Conservation (phyloP, 1,284 basidiomycete genomes). For the Baeospora myosura region DNA sequence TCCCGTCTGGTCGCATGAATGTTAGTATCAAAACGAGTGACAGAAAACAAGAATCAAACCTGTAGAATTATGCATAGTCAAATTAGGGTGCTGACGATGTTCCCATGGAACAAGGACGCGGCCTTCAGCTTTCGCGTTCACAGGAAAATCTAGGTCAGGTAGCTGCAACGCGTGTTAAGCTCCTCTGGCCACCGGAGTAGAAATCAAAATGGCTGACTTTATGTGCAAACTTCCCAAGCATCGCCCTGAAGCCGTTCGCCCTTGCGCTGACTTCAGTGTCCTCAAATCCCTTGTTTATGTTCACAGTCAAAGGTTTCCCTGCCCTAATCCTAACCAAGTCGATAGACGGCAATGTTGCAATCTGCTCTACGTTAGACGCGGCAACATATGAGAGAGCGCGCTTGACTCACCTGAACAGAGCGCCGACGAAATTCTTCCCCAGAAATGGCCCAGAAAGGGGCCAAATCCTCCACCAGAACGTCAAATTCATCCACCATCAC, state of each 20-base stretch:
- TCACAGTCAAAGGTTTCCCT: conserved; percentile 58
- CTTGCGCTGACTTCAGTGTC: conserved; percentile 70
- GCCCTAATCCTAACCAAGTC: conserved; percentile 72
- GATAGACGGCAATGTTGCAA: conserved; percentile 75
- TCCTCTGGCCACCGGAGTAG: too few species aligned
- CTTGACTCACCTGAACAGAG: conserved; percentile 52
- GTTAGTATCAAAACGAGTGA: conserved; percentile 7
- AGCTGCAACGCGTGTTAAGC: conserved; percentile 38
- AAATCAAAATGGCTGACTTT: conserved; percentile 35
- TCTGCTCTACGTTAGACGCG: conserved; percentile 32
- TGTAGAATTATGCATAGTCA: conserved; percentile 50
- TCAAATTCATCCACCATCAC: conserved; percentile 91
- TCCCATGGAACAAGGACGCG: conserved; percentile 89
- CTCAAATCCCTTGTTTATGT: conserved; percentile 48
- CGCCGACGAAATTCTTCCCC: conserved; percentile 69
- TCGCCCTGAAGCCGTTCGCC: conserved; percentile 66
- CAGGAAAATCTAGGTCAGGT: conserved; percentile 85
- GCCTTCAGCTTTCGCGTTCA: conserved; percentile 89
- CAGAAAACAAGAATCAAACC: conserved; percentile 25
- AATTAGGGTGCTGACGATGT: conserved; percentile 60
- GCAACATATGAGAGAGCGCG: conserved; percentile 2
- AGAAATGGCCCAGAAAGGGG: conserved; percentile 71
- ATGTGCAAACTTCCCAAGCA: conserved; percentile 67
- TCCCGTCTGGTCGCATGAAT: conserved; percentile 35
- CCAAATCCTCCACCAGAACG: conserved; percentile 69